Evolutionary conservation across 2,329 filamentous ascomycete genomes (phyloP), one percentile per base, ranked within the genome.

Genomic region (Alternaria brassicicola): DNA sequence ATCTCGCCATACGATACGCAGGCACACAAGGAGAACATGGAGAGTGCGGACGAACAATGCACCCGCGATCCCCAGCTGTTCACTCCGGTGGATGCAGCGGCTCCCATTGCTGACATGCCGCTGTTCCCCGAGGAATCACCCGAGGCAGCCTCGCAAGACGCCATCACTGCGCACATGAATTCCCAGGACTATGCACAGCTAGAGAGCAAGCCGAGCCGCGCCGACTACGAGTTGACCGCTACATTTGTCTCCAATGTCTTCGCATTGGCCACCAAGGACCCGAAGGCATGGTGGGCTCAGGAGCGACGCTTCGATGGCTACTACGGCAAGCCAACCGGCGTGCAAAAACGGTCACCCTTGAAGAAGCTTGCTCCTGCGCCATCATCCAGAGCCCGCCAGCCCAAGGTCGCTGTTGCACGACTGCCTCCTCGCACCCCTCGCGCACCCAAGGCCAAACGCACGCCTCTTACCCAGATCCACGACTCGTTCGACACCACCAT

Each of bases 301-400:
- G 84, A 88, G 73, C 81, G 82, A 3, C 75, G 81, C 25, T 80
- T 87, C 31, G 81, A 81, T 8, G 81, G 86, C 63, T 77, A 66
- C 46, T 78, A 77, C 59, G 70, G 81, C 38, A 80, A 78, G 50
- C 82, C 74, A 79, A 55, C 76, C 74, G 46, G 79, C 76, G 52
- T 77, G 63, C 55, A 76, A 70, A 71, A 80, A 72, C 65, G 75
- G 66, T 46, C 70, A 52, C 66, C 67, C 3, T 52, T 76, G 52
- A 75, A 76, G 70, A 76, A 75, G 50, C 65, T 78, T 28, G 75
- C 75, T 30, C 76, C 76, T 30, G 75, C 75, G 10, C 75, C 76
- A 1, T 75, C 75, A 6, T 66, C 69, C 8, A 67, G 69, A 42
- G 57, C 64, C 25, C 72, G 71, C 53, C 66, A 69, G 52, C 69